Evolutionary conservation across 352 stramenopile species (phyloP), one percentile per base, ranked within the genome.

Genomic region (Halophytophthora polymorphica): DNA sequence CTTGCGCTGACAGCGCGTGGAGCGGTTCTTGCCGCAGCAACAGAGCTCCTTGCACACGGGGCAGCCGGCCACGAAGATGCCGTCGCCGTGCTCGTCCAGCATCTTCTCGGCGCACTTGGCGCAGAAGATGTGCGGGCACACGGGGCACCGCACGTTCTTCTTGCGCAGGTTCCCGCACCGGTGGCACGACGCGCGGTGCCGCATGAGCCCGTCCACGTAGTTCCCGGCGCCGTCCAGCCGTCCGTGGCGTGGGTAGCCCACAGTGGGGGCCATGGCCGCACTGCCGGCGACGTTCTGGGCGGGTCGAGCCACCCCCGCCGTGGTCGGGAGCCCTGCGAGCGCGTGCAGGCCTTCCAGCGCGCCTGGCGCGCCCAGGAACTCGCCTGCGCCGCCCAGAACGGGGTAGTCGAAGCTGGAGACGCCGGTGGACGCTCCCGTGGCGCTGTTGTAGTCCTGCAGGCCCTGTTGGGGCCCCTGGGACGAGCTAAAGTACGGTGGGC

Each of bases 71-170:
- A 71, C 67, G 45, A 96, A 96, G 52, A 91, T 83, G 17, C 47
- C 50, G 3, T 82, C 64, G 18, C 83, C 84, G 47, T 95, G 83
- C 61, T 96, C 84, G 48, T 95, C 78, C 15, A 90, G 48, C 83
- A 96, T 94, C 66, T 96, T 95, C 47, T 96, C 86, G 41, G 77
- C 80, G 57, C 86, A 90, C 44, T 91, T 93, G 17, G 86, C 77
- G 55, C 86, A 96, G 53, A 94, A 96, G 49, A 96, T 93, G 60
- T 96, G 84, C 38, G 86, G 83, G 49, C 86, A 96, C n/a, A 77
- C 66, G 11, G 69, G 64, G 56, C 86, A 96, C 13, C 73, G 75
- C 19, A 93, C 74, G 52, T 88, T 93, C 58, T 92, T 93, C 66
- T 96, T 96, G 43, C 86, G 83, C 38, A 96, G 59, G 36, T 96